These are phyloP conservation scores for Neofusicoccum umdonicola DNA, from an alignment of 2,329 filamentous ascomycete genomes.

Conservation along the genomic window DNA sequence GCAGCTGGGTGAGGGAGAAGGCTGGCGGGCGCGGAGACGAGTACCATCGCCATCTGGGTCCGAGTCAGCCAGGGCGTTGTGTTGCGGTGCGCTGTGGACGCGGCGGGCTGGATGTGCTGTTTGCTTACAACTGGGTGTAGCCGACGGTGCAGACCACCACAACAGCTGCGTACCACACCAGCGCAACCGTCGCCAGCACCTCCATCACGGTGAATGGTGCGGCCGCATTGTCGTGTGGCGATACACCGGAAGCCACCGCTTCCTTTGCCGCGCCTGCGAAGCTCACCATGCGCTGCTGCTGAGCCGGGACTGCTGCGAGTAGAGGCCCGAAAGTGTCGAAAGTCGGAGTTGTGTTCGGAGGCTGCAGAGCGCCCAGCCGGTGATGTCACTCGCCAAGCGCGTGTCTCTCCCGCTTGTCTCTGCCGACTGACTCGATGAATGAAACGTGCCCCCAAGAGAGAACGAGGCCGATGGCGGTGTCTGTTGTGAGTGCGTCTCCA, in stretches of 20 bases:
- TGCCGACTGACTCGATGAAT: background rate
- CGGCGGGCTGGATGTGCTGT: background rate
- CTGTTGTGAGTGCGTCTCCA: too few species aligned
- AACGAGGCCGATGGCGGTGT: too few species aligned
- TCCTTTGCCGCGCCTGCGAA: conserved; percentile 18
- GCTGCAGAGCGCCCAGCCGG: background rate
- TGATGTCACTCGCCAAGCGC: conserved; percentile 11
- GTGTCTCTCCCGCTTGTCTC: background rate
- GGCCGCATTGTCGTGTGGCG: conserved; percentile 28
- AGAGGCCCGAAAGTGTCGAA: background rate
- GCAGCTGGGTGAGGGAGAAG: conserved; percentile 36
- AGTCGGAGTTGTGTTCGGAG: conserved; percentile 7
- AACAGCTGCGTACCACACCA: conserved; percentile 58
- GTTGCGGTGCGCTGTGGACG: background rate
- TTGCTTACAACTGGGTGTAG: conserved; percentile 56
- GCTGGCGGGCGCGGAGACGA: conserved; percentile 46
- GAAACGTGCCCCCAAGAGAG: too few species aligned
- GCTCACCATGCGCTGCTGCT: conserved; percentile 34
- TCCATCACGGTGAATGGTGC: conserved; percentile 30
- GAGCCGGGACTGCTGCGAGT: background rate
- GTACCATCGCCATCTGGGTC: conserved; percentile 54
- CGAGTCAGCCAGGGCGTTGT: background rate
- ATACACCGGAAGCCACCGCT: conserved; percentile 12
- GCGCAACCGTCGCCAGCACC: conserved; percentile 45
- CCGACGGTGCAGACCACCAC: conserved; percentile 58